Evolutionary conservation across 352 stramenopile genomes (phyloP), one percentile per base, ranked within the genome.

Genomic region (Globisporangium spiculum): DNA sequence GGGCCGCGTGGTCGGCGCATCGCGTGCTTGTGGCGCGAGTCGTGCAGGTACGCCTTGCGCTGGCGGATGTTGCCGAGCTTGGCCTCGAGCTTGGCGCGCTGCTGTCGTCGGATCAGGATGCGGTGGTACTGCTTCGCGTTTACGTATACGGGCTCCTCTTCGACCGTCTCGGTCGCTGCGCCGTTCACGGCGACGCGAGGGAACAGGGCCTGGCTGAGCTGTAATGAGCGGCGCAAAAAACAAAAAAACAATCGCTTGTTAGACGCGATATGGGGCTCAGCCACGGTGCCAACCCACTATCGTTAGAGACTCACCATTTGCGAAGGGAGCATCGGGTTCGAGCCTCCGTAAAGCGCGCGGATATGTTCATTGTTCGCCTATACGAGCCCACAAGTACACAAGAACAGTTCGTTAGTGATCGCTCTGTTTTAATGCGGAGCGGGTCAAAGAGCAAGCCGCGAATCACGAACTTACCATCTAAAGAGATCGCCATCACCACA

Each of bases 101-200:
- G 87, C 64, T 97, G 84, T 65, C 90, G 83, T 52, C 90, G 88
- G 60, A 96, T 88, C 81, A 97, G 90, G 68, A 97, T 97, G 22
- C 90, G 85, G 70, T 96, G 86, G 69, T 97, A 97, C 70, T 97
- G 90, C 77, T 97, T 97, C 59, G 88, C 90, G 68, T 97, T 97
- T 46, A 97, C 90, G 69, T 96, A 97, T 46, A 97, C 87, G 5
- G 89, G 89, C 59, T 96, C 88, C 69, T 97, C 89, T 38, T 97
- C 89, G 3, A 84, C 73, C 68, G 86, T 77, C 65, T 93, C 81
- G 27, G 62, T 77, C 4, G 69, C 55, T 1, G 80, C 64, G 46
- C 74, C 77, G 30, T 68, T 65, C 10, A 69, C 69, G 2, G 81
- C 76, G 63, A 87, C 81, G 61, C 86, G 83, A 30, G 80, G 77